Evolutionary conservation across 352 stramenopile genomes (phyloP), one percentile per base, ranked within the genome.

Genomic region (Phytopythium oedochilum): DNA sequence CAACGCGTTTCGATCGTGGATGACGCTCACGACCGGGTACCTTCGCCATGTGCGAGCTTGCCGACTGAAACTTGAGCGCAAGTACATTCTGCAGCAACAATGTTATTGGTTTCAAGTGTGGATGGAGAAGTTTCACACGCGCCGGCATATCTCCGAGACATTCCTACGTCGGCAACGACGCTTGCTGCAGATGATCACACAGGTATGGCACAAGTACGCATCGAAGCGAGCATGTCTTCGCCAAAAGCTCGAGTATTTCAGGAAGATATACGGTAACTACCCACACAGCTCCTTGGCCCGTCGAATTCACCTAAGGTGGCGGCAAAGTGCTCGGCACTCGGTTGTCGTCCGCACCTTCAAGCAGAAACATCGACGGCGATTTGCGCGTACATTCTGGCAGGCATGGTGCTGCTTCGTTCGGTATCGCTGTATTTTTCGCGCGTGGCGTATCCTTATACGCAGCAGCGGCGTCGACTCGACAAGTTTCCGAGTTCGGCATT

Each of bases 221-320:
- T 29, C 29, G 3, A 46, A 53, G 8, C 56, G 51, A 17, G 54
- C 59, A n/a, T 62, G 45, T 23, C 42, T 70, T 11, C 57, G 56
- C 32, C 60, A 53, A 40, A 84, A 83, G 32, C 46, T 80, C 3
- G 17, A 14, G 1, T 68, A 81, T 39, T 86, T 78, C 23, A 58
- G 53, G 5, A 62, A 67, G 36, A 47, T 82, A 0, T 74, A 68
- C 40, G 73, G 73, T 9, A 49, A 43, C 8, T 61, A 81, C 42
- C 58, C 73, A 25, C 35, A 40, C 2, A 71, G 60, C 8, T 83
- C 66, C 1, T 49, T 60, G 3, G 29, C 80, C 1, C 46, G 22
- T 0, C 54, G 67, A 55, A 3, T 36, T 7, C 86, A 71, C 71
- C 0, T 6, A 11, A 50, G 49, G 9, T 89, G 78, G 78, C 65